phyloP scores from a whole-genome alignment of 306 rosid species.

The Ormosia emarginata region DNA sequence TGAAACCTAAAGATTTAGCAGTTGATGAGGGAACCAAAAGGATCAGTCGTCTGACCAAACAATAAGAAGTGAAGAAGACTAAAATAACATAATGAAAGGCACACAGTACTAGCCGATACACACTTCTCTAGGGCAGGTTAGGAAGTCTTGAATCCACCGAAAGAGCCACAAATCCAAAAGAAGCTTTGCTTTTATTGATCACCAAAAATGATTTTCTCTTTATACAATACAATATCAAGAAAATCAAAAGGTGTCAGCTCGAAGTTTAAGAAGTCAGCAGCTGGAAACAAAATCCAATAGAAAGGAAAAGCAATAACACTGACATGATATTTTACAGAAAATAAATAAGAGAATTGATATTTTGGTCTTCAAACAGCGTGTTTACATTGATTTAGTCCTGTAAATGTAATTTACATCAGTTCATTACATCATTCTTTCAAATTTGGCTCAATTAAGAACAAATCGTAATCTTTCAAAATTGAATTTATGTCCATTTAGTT shows the following conservation, averaged over 20 bases:
- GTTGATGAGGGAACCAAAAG: not conserved
- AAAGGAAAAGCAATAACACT: not conserved
- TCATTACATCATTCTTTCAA: not conserved
- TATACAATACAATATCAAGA: not conserved
- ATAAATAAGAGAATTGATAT: not conserved
- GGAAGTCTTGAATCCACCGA: conserved; percentile 21
- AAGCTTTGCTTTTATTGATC: conserved; percentile 25
- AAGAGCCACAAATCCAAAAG: conserved; percentile 1
- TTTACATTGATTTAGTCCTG: not conserved
- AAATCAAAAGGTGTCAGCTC: not conserved
- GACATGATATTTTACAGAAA: not conserved
- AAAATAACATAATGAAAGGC: conserved; percentile 6
- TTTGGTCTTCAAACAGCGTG: not conserved
- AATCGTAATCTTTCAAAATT: not conserved
- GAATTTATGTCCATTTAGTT: not conserved
- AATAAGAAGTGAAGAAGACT: not conserved
- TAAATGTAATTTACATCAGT: not conserved
- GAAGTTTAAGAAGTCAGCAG: not conserved
- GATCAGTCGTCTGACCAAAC: conserved; percentile 7
- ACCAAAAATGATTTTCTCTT: conserved; percentile 14
- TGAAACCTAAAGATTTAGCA: conserved; percentile 1
- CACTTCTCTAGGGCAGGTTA: conserved; percentile 24
- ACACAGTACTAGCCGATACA: not conserved
- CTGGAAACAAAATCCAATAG: conserved; percentile 2
- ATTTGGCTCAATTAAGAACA: not conserved